A percentile compares a stretch with the other conserved stretches of the same genome.
These are phyloP conservation scores for Saccharomyces hybrid DNA, from an alignment of 1,139 yeast genomes.

Conservation along the genomic window DNA sequence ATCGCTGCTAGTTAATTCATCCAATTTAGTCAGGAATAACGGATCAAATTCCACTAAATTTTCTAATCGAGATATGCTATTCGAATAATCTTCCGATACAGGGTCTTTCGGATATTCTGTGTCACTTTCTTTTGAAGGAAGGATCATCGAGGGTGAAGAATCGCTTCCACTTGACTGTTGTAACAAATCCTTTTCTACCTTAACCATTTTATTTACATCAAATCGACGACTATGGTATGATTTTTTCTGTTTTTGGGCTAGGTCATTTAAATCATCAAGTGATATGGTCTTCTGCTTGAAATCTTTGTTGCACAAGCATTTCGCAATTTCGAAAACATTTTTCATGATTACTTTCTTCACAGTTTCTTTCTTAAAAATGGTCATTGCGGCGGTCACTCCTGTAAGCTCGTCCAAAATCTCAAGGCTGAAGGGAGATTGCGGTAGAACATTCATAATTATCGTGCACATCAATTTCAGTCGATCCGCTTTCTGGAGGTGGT, in stretches of 20 bases:
- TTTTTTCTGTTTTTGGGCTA: not conserved
- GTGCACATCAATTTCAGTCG: slow-evolving; percentile 43
- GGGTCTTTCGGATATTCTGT: not conserved
- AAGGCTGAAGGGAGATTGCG: slow-evolving; percentile 7
- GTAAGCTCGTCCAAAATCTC: slow-evolving; percentile 13
- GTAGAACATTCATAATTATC: slow-evolving; percentile 29
- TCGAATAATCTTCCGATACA: not conserved
- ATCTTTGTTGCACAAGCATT: not conserved
- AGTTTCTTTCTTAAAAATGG: slow-evolving; percentile 13
- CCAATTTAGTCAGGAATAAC: not conserved
- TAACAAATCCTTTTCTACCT: not conserved
- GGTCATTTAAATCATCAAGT: not conserved
- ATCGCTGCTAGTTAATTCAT: not conserved
- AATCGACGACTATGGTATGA: not conserved
- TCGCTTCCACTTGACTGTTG: not conserved
- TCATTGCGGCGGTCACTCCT: slow-evolving; percentile 12
- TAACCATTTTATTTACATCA: not conserved
- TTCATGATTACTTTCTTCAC: slow-evolving; percentile 10
- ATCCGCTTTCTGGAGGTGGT: slow-evolving; percentile 54
- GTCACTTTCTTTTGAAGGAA: not conserved
- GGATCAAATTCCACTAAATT: not conserved
- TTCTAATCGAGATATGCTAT: not conserved
- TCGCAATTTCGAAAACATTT: slow-evolving; percentile 14
- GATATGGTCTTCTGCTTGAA: not conserved
- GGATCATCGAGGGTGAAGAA: not conserved